Percentiles rank a stretch among this genome's conserved stretches.
phyloP scores from a whole-genome alignment of 2,329 filamentous ascomycete genomes.

The Aspergillus puulaauensis region DNA sequence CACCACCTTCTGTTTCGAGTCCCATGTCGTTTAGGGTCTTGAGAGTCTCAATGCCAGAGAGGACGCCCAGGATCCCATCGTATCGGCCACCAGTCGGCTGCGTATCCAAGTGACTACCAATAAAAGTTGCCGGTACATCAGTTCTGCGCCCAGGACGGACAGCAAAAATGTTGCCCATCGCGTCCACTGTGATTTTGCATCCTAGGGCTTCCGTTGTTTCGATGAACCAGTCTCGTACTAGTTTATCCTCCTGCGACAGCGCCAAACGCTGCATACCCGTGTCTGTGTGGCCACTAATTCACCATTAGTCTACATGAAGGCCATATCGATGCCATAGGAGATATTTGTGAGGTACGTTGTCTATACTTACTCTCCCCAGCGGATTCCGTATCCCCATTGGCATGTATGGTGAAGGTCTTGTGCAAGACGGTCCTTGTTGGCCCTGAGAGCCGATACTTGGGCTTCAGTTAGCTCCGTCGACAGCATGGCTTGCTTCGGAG shows the following conservation, averaged over 20 bases:
- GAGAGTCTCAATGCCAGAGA: conserved; percentile 71
- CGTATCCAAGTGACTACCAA: conserved; percentile 68
- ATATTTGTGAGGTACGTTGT: background rate
- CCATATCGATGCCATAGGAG: background rate
- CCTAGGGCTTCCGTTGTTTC: conserved; percentile 61
- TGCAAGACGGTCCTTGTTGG: conserved; percentile 61
- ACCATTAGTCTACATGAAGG: background rate
- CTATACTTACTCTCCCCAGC: conserved; percentile 64
- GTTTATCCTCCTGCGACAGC: conserved; percentile 69
- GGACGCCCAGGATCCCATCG: conserved; percentile 70
- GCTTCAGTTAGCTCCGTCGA: conserved; percentile 49
- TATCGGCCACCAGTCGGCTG: conserved; percentile 53
- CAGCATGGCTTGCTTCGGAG: conserved; percentile 29
- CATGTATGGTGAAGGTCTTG: conserved; percentile 65
- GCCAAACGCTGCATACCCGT: conserved; percentile 76
- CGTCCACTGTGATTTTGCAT: conserved; percentile 67
- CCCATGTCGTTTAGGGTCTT: conserved; percentile 65
- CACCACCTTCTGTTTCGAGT: conserved; percentile 67
- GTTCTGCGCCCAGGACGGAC: conserved; percentile 61
- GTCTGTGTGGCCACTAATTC: conserved; percentile 50
- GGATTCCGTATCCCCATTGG: conserved; percentile 64
- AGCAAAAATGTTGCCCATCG: conserved; percentile 81
- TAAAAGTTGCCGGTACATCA: conserved; percentile 63
- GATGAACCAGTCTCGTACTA: conserved; percentile 74
- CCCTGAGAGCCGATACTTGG: conserved; percentile 53